A percentile compares a stretch with the other conserved stretches of the same genome.
phyloP scores from a whole-genome alignment of 805 yeast genomes.

The Kluyveromyces starmeri region DNA sequence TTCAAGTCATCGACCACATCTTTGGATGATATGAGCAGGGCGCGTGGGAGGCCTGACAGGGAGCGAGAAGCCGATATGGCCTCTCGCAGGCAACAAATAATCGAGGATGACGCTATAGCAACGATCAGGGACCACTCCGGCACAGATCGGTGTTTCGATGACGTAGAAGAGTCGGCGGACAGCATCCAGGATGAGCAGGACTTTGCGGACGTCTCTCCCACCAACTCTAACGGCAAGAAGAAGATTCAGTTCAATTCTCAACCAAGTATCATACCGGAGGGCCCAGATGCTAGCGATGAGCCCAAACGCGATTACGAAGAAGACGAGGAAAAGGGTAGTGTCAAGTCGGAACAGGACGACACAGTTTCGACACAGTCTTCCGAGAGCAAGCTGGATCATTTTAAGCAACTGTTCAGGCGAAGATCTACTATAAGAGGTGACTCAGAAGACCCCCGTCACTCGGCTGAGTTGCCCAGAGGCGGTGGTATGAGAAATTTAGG shows the following conservation, averaged over 20 bases:
- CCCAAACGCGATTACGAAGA: not conserved
- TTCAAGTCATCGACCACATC: slow-evolving; percentile 1
- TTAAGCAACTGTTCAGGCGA: slow-evolving; percentile 16
- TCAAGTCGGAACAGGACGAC: slow-evolving; percentile 3
- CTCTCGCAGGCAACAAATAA: slow-evolving; percentile 7
- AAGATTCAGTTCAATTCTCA: slow-evolving; percentile 1
- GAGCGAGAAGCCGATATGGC: not conserved
- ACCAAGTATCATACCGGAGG: not conserved
- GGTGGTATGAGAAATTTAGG: slow-evolving; percentile 10
- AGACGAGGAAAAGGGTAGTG: slow-evolving; percentile 3
- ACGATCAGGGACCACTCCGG: slow-evolving; percentile 16
- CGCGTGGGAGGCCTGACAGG: not conserved
- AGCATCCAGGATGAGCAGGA: not conserved
- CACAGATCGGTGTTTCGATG: slow-evolving; percentile 7
- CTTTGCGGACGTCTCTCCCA: not conserved
- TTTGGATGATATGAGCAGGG: not conserved
- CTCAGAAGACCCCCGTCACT: not conserved
- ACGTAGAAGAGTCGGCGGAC: slow-evolving; percentile 8
- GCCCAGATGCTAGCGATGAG: not conserved
- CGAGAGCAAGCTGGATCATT: slow-evolving; percentile 16
- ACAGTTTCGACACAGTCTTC: slow-evolving; percentile 10
- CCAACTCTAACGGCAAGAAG: not conserved
- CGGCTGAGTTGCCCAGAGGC: slow-evolving; percentile 4
- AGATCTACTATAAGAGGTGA: slow-evolving; percentile 9
- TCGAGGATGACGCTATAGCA: slow-evolving; percentile 16